Evolutionary conservation across 2,329 filamentous ascomycete species (phyloP).

Genomic region (Epichloe brachyelytri): DNA sequence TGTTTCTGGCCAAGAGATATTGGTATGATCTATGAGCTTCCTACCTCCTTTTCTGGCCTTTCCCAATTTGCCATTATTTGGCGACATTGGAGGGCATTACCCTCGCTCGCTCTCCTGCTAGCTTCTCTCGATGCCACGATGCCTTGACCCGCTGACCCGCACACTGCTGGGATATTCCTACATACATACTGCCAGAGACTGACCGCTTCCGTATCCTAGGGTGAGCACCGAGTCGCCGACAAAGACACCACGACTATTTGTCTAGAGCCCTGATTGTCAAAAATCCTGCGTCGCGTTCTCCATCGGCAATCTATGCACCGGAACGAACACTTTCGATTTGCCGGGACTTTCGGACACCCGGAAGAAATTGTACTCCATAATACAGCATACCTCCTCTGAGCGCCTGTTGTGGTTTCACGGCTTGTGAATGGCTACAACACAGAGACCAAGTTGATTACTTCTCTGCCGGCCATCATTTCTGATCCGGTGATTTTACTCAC

Average conservation of each 20-base stretch:
- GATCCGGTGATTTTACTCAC: neutral
- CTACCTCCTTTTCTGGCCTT: neutral
- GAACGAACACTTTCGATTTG: neutral
- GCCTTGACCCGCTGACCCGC: neutral
- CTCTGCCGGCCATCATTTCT: neutral
- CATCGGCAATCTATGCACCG: neutral
- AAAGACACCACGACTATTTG: neutral
- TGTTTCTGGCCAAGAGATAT: neutral
- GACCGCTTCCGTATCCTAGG: neutral
- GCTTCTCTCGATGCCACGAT: neutral
- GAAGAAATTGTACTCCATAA: neutral
- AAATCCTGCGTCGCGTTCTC: neutral
- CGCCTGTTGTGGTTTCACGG: neutral
- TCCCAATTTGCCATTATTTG: neutral
- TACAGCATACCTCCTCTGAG: neutral
- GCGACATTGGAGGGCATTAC: neutral
- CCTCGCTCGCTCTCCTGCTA: neutral
- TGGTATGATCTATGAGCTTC: neutral
- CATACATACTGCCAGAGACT: neutral
- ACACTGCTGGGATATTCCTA: neutral
- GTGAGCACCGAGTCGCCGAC: neutral
- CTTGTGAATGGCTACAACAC: conserved; percentile 4
- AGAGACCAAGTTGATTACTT: neutral
- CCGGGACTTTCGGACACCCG: neutral
- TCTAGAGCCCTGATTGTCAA: neutral